Percentiles rank a stretch among this genome's conserved stretches.
Conservation (phyloP, 2,329 filamentous ascomycete species). For the Beauveria australis region DNA sequence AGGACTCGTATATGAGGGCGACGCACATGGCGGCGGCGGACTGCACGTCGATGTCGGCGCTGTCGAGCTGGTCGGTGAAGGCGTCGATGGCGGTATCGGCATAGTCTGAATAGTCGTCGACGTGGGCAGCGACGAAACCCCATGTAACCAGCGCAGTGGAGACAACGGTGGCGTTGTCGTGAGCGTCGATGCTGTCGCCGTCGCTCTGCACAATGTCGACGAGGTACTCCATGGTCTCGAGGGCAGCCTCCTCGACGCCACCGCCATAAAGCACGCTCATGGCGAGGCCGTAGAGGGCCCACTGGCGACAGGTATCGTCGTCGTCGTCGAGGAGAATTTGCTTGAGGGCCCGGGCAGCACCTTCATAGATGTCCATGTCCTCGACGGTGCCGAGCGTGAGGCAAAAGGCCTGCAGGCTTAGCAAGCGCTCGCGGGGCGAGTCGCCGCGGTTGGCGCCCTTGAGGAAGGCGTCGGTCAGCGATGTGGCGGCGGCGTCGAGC, state of each 20-base stretch:
- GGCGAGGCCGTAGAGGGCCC: conserved; percentile 66
- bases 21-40: conserved; percentile 73
- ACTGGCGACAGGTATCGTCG: conserved; percentile 54
- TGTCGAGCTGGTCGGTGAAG: conserved; percentile 79
- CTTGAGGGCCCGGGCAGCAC: conserved; percentile 21
- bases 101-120: conserved; percentile 64
- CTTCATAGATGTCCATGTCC: conserved; percentile 33
- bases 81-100: conserved; percentile 68
- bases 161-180: conserved; percentile 63
- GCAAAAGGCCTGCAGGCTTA: conserved; percentile 64
- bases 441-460: conserved; percentile 62
- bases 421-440: conserved; percentile 59
- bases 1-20: conserved; percentile 72
- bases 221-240: conserved; percentile 66
- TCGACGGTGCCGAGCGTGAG: conserved; percentile 63
- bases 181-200: conserved; percentile 61
- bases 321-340: conserved; percentile 44
- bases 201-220: conserved; percentile 74
- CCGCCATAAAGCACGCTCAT: conserved; percentile 70
- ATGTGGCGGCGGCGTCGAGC: conserved; percentile 49
- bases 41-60: conserved; percentile 63
- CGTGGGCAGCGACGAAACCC: conserved; percentile 69
- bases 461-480: conserved; percentile 56
- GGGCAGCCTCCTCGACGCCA: conserved; percentile 56
- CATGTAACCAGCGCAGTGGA: conserved; percentile 68